A percentile compares a stretch with the other conserved stretches of the same genome.
Evolutionary conservation across 306 rosid species (phyloP).

Genomic region (Cercis canadensis): DNA sequence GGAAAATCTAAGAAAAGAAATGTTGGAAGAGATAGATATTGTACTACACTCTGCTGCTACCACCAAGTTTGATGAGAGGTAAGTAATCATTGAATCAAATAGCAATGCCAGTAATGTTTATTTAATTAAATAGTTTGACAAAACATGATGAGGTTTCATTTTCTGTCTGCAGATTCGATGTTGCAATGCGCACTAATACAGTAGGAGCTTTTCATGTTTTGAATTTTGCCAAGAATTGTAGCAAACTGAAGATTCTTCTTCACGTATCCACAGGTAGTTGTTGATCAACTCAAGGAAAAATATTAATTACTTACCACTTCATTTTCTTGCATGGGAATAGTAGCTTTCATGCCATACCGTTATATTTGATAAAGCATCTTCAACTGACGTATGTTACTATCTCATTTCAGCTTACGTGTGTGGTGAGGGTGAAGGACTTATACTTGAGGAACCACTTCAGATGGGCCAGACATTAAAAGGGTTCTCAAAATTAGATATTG

Average conservation of each 20-base stretch:
- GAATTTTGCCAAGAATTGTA: slow-evolving; percentile 57
- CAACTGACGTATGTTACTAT: too few species aligned
- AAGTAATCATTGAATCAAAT: neutral
- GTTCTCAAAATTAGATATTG: slow-evolving; percentile 44
- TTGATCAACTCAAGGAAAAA: too few species aligned
- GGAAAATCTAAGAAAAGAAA: slow-evolving; percentile 42
- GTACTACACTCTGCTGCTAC: slow-evolving; percentile 67
- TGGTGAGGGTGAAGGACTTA: slow-evolving; percentile 59
- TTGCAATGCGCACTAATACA: slow-evolving; percentile 55
- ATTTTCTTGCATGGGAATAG: too few species aligned
- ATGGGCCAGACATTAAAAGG: slow-evolving; percentile 64
- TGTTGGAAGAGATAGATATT: slow-evolving; percentile 44
- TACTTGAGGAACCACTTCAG: slow-evolving; percentile 46
- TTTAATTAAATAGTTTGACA: neutral
- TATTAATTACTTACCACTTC: too few species aligned
- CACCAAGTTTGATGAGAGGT: slow-evolving; percentile 69
- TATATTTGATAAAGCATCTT: too few species aligned
- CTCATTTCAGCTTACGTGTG: slow-evolving; percentile 54
- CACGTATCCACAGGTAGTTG: slow-evolving; percentile 70
- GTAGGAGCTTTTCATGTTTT: slow-evolving; percentile 56
- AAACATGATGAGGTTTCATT: neutral
- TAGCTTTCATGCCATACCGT: too few species aligned
- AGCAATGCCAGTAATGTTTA: neutral
- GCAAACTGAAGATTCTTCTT: slow-evolving; percentile 45
- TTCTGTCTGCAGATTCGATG: slow-evolving; percentile 51